These are phyloP conservation scores for Candolleomyces eurysporus DNA, from an alignment of 768 basidiomycete genomes.

Conservation along the genomic window DNA sequence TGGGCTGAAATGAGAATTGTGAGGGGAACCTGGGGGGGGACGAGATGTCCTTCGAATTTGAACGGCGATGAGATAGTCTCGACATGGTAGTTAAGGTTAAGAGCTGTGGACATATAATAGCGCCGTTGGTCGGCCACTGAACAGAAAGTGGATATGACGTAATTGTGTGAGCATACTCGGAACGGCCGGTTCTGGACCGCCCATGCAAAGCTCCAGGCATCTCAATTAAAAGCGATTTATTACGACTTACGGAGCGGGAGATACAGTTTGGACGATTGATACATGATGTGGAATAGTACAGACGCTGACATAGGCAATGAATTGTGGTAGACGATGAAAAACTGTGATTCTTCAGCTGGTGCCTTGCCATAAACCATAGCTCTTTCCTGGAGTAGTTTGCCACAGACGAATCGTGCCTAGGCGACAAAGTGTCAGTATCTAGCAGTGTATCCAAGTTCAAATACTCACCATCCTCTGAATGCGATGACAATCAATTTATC, in stretches of 20 bases:
- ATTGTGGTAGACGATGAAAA: not conserved
- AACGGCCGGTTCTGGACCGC: too few relatives aligned
- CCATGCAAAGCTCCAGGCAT: too few relatives aligned
- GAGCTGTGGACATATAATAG: slow-evolving; percentile 1
- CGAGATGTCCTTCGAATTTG: not conserved
- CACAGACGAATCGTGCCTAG: slow-evolving; percentile 92
- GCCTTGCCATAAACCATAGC: slow-evolving; percentile 90
- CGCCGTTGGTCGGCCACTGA: not conserved
- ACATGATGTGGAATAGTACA: not conserved
- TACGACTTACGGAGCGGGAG: not conserved
- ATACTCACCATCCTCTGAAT: slow-evolving; percentile 69
- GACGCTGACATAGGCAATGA: not conserved
- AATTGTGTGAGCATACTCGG: not conserved
- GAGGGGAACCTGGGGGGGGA: not conserved
- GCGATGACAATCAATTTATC: slow-evolving; percentile 11
- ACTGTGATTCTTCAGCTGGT: slow-evolving; percentile 10
- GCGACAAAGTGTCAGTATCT: slow-evolving; percentile 4
- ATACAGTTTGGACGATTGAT: not conserved
- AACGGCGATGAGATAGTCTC: slow-evolving; percentile 1
- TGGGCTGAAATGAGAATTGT: slow-evolving; percentile 1
- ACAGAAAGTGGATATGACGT: not conserved
- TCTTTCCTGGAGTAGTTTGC: slow-evolving; percentile 94
- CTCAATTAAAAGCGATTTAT: not conserved
- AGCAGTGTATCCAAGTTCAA: not conserved
- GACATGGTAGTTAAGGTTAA: not conserved